Conservation (phyloP, 208 protist species). For the Naegleria fowleri region DNA sequence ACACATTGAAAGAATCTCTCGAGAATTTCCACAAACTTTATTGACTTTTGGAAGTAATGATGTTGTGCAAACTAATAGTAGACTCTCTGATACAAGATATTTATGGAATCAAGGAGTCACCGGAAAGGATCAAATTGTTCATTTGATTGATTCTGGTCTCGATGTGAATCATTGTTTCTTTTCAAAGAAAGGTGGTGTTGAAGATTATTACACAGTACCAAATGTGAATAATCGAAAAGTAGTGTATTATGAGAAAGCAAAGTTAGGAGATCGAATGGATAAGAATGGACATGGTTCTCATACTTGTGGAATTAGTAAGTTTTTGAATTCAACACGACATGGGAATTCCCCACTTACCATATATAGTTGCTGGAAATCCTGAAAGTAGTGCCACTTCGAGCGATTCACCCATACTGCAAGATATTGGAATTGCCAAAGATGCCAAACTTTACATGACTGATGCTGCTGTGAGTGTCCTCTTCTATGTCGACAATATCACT, state of each 20-base stretch:
- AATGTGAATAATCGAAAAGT: background rate
- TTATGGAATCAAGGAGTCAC: background rate
- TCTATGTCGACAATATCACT: constrained; percentile 47
- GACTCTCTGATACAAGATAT: background rate
- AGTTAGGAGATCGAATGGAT: constrained; percentile 58
- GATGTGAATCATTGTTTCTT: background rate
- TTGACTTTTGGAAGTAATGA: background rate
- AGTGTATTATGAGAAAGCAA: constrained; percentile 42
- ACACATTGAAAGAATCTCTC: background rate
- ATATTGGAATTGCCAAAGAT: constrained; percentile 67
- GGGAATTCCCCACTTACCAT: no score
- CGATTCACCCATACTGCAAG: constrained; percentile 2
- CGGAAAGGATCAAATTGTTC: background rate
- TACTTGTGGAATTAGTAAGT: background rate
- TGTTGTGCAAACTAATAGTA: background rate
- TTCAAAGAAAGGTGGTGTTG: background rate
- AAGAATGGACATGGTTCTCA: constrained; percentile 38
- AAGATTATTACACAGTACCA: background rate
- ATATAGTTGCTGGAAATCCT: background rate
- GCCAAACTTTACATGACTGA: constrained; percentile 69
- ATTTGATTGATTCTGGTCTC: background rate
- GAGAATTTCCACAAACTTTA: background rate
- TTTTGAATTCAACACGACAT: no score
- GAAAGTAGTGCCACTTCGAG: background rate
- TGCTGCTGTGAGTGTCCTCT: background rate